These are phyloP conservation scores for Coemansia sp. DNA, from an alignment of 192 early-diverging fungal genomes.

Conservation along the genomic window DNA sequence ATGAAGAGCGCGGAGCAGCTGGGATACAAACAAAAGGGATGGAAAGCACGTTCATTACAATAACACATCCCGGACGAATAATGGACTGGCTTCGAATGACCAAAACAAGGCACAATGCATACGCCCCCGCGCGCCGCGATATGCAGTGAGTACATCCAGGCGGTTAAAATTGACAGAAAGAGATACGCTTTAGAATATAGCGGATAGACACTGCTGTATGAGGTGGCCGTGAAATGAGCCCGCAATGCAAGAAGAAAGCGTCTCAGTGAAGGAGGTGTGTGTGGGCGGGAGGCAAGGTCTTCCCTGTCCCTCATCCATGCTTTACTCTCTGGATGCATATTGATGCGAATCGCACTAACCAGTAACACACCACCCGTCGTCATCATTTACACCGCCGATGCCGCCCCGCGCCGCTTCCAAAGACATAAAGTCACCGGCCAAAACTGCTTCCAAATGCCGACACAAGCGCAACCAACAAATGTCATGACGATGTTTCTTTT, in stretches of 20 bases:
- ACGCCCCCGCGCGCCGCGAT: background rate
- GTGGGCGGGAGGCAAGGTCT: background rate
- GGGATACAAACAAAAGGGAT: background rate
- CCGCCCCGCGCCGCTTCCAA: too few species aligned
- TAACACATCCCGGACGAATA: background rate
- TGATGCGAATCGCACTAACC: too few species aligned
- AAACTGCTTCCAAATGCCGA: conserved; percentile 7
- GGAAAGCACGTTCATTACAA: background rate
- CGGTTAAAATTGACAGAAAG: conserved; percentile 6
- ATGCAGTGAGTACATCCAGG: background rate
- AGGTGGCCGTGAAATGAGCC: background rate
- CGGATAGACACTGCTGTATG: background rate
- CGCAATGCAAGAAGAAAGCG: background rate
- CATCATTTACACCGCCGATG: too few species aligned
- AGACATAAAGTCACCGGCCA: background rate
- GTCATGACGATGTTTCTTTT: background rate
- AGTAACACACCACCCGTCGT: background rate
- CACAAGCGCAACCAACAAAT: conserved; percentile 1
- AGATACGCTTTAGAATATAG: background rate
- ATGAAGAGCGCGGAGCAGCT: conserved; percentile 1
- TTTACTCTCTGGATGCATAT: too few species aligned
- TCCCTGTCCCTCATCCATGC: too few species aligned
- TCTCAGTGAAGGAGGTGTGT: conserved; percentile 5
- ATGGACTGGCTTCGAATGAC: conserved; percentile 4
- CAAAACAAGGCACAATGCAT: background rate